Conservation (phyloP, 768 basidiomycete species). For the Sistotremastrum niveocremeum region DNA sequence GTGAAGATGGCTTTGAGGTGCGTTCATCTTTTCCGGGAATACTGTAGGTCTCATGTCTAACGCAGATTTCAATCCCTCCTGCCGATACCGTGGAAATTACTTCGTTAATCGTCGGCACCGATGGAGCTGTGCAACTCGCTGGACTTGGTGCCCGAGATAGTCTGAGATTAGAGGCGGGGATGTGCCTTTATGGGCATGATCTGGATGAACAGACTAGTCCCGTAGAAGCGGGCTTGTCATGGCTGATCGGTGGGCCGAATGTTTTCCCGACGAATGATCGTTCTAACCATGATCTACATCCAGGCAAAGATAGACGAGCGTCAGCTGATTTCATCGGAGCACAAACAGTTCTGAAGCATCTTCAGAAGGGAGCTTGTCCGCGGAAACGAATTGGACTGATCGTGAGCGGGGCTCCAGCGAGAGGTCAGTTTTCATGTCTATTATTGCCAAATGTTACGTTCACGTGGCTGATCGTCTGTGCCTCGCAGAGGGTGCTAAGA, state of each 20-base stretch:
- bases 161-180: slow-evolving; percentile 88
- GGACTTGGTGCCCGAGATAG: slow-evolving; percentile 91
- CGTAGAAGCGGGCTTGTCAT: slow-evolving; percentile 81
- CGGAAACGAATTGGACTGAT: slow-evolving; percentile 70
- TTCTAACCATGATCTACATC: background rate
- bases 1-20: slow-evolving; percentile 97
- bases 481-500: slow-evolving; percentile 59
- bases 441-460: slow-evolving; percentile 1
- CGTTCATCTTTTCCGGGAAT: slow-evolving; percentile 8
- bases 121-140: slow-evolving; percentile 61
- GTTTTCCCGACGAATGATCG: background rate
- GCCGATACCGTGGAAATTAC: slow-evolving; percentile 61
- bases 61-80: slow-evolving; percentile 80
- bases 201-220: slow-evolving; percentile 77
- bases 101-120: slow-evolving; percentile 35
- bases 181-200: slow-evolving; percentile 95
- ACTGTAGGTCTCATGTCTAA: background rate
- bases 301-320: slow-evolving; percentile 75
- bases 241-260: slow-evolving; percentile 71
- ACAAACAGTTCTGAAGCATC: slow-evolving; percentile 52
- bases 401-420: slow-evolving; percentile 74
- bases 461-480: background rate
- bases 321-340: slow-evolving; percentile 68
- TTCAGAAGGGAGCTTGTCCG: slow-evolving; percentile 60
- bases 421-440: slow-evolving; percentile 38